Conservation (phyloP, 2,329 filamentous ascomycete genomes). For the Trichophyton mentagrophytes region DNA sequence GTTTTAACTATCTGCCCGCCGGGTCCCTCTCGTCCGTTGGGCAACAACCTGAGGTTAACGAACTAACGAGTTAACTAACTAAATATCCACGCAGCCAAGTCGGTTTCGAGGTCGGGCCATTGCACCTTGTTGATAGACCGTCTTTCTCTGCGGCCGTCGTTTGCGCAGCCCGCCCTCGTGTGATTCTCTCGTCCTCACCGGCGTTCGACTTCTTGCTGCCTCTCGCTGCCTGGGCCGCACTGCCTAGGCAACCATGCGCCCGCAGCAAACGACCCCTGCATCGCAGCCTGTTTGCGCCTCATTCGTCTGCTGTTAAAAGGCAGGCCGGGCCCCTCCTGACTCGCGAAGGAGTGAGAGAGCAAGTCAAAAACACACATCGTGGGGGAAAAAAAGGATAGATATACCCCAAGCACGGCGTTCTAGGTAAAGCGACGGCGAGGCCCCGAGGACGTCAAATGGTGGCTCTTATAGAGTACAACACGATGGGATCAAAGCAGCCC, state of each 20-base stretch:
- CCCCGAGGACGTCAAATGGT: neutral
- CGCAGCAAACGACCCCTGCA: neutral
- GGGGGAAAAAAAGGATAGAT: neutral
- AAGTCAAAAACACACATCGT: too few relatives aligned
- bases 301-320: neutral
- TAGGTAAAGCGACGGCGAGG: too few relatives aligned
- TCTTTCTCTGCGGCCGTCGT: neutral
- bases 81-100: too few relatives aligned
- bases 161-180: neutral
- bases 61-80: too few relatives aligned
- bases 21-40: neutral
- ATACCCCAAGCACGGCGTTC: neutral
- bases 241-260: slow-evolving; percentile 2
- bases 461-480: slow-evolving; percentile 14
- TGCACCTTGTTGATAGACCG: neutral
- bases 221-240: neutral
- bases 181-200: neutral
- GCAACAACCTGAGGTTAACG: neutral
- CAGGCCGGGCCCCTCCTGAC: neutral
- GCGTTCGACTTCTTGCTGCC: neutral
- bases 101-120: too few relatives aligned
- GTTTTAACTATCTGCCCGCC: neutral
- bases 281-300: neutral
- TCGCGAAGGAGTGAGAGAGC: neutral
- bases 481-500: slow-evolving; percentile 16